These are phyloP conservation scores for Breynia disticha DNA, from an alignment of 441 rosid genomes.

Conservation along the genomic window DNA sequence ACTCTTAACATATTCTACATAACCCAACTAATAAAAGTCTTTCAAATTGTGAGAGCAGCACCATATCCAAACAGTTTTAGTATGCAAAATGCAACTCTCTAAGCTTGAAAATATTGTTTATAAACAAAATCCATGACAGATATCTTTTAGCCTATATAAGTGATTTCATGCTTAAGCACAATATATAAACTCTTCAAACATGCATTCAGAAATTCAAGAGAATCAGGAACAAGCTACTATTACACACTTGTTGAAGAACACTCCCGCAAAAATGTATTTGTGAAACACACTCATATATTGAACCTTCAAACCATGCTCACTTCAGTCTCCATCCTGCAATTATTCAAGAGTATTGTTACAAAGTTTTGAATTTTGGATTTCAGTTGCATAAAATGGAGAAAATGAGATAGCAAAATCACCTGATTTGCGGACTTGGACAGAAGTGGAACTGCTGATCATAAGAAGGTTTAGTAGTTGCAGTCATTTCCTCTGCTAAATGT, in stretches of 20 bases:
- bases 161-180: neutral
- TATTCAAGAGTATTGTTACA: neutral
- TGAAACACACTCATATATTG: slow-evolving; percentile 17
- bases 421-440: slow-evolving; percentile 6
- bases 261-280: slow-evolving; percentile 1
- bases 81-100: no score
- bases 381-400: neutral
- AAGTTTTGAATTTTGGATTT: neutral
- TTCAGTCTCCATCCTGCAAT: slow-evolving; percentile 20
- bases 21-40: no score
- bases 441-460: slow-evolving; percentile 6
- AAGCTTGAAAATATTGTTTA: no score
- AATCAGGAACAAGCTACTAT: slow-evolving; percentile 1
- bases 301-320: slow-evolving; percentile 18
- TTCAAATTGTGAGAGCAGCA: no score
- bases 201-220: slow-evolving; percentile 6
- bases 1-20: no score
- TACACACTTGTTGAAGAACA: slow-evolving; percentile 11
- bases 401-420: slow-evolving; percentile 8
- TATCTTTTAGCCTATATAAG: neutral
- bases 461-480: neutral
- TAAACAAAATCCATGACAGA: neutral
- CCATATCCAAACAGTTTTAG: no score
- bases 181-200: neutral
- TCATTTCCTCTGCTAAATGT: neutral